Evolutionary conservation across 78 protist species (phyloP).

Genomic region (Polysphondylium violaceum): DNA sequence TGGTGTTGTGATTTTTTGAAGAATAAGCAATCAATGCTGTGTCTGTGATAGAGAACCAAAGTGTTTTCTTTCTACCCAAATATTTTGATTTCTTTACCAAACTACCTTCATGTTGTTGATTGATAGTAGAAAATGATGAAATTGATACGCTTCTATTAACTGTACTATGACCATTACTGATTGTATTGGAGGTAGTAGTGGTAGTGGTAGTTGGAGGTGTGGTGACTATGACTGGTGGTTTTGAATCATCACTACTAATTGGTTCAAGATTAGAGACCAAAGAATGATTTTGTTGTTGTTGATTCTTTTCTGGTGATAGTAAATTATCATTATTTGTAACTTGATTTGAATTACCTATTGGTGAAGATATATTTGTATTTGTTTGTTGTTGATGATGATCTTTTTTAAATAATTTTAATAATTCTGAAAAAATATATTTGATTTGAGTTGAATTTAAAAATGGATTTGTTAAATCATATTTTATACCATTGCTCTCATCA

Average conservation of each 20-base stretch:
- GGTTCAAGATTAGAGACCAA: too few relatives aligned
- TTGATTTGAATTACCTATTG: neutral
- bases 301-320: neutral
- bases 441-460: conserved; percentile 23
- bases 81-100: conserved; percentile 52
- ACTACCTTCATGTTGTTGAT: conserved; percentile 36
- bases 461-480: conserved; percentile 16
- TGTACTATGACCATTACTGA: neutral
- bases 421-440: neutral
- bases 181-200: neutral
- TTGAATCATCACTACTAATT: too few relatives aligned
- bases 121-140: neutral
- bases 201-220: too few relatives aligned
- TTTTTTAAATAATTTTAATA: conserved; percentile 1
- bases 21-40: conserved; percentile 3
- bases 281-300: neutral
- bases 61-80: conserved; percentile 22
- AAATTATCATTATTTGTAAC: neutral
- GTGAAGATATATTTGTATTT: neutral
- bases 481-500: neutral
- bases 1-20: neutral
- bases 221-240: too few relatives aligned
- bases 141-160: conserved; percentile 24
- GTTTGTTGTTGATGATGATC: neutral
- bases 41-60: conserved; percentile 3